These are phyloP conservation scores for Pseudozyma hubeiensis DNA, from an alignment of 1,284 basidiomycete genomes.

Conservation along the genomic window DNA sequence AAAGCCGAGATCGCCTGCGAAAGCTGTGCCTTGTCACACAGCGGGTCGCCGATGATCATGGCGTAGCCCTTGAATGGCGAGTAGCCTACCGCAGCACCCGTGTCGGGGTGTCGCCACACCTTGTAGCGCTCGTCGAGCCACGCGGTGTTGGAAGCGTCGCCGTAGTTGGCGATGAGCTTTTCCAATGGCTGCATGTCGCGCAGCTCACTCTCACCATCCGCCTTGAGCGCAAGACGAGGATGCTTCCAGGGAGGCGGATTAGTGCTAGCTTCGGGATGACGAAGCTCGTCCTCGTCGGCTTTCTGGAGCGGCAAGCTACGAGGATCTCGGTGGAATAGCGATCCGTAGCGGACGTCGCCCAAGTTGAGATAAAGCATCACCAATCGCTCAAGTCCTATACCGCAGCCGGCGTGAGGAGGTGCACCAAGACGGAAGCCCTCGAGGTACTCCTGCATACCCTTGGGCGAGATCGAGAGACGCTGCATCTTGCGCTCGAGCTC, in stretches of 20 bases:
- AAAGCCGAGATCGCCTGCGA: conserved; percentile 71
- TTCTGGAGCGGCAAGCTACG: conserved; percentile 56
- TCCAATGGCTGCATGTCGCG: conserved; percentile 66
- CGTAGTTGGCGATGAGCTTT: conserved; percentile 74
- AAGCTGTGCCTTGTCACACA: conserved; percentile 72
- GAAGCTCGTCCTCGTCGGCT: conserved; percentile 43
- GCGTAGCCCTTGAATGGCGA: conserved; percentile 69
- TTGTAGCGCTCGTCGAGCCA: conserved; percentile 75
- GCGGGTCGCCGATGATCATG: conserved; percentile 73
- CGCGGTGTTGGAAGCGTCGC: conserved; percentile 74
- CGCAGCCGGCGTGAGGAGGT: conserved; percentile 66
- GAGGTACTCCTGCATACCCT: conserved; percentile 65
- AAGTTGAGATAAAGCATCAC: conserved; percentile 68
- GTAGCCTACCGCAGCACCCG: conserved; percentile 73
- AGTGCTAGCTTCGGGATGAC: conserved; percentile 64
- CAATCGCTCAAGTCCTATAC: conserved; percentile 66
- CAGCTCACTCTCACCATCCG: conserved; percentile 38
- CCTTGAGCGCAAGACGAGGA: conserved; percentile 21
- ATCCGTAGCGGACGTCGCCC: conserved; percentile 64
- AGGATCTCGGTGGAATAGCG: conserved; percentile 67
- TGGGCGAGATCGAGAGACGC: conserved; percentile 51
- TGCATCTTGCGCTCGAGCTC: conserved; percentile 61
- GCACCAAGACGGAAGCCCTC: conserved; percentile 67
- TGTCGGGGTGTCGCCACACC: conserved; percentile 72
- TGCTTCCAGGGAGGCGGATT: conserved; percentile 60